Evolutionary conservation across 768 basidiomycete genomes (phyloP).

Genomic region (Lyophyllum decastes): DNA sequence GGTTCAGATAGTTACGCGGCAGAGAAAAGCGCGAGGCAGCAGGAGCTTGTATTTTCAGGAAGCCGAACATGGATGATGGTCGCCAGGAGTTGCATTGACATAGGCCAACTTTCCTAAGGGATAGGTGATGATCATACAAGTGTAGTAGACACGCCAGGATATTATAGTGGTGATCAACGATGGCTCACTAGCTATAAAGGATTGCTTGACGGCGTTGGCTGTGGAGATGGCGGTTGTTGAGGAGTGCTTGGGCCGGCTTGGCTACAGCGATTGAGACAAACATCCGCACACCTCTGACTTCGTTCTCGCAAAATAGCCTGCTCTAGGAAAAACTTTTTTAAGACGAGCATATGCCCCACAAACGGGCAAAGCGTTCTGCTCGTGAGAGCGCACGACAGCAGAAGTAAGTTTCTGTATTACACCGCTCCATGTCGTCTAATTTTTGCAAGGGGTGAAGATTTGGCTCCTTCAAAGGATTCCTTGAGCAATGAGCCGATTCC

Average conservation of each 20-base stretch:
- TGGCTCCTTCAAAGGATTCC: slow-evolving; percentile 44
- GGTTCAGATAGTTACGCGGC: too few species aligned
- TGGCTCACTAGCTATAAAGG: too few species aligned
- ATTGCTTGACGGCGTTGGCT: too few species aligned
- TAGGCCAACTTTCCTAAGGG: background rate
- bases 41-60: too few species aligned
- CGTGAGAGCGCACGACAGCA: slow-evolving; percentile 43
- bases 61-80: background rate
- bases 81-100: background rate
- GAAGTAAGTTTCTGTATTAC: slow-evolving; percentile 36
- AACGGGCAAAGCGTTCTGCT: slow-evolving; percentile 55
- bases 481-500: slow-evolving; percentile 62
- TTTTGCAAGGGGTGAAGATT: slow-evolving; percentile 46
- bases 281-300: background rate
- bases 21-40: too few species aligned
- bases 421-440: background rate
- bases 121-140: too few species aligned
- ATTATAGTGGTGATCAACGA: too few species aligned
- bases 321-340: background rate
- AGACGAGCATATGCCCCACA: slow-evolving; percentile 58
- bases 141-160: too few species aligned
- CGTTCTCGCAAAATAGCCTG: background rate
- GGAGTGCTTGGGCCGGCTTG: too few species aligned
- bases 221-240: too few species aligned
- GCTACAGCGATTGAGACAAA: background rate